phyloP scores from a whole-genome alignment of 2,329 filamentous ascomycete species.

The Claviceps pusilla region DNA sequence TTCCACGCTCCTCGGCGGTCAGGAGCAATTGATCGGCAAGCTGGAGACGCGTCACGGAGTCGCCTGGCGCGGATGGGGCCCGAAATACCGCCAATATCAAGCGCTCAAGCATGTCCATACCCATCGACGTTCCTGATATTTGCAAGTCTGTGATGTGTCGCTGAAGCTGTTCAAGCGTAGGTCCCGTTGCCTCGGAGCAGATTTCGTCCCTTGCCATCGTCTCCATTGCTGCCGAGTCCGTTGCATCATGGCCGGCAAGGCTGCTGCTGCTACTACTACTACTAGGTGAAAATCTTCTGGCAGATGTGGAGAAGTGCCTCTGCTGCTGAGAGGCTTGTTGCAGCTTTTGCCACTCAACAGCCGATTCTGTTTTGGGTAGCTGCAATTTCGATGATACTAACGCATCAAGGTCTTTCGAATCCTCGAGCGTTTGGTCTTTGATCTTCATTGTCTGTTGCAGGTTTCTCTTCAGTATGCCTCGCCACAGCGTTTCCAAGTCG shows the following conservation, averaged over 20 bases:
- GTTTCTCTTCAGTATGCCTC: conserved; percentile 22
- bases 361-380: conserved; percentile 15
- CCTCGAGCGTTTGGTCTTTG: conserved; percentile 12
- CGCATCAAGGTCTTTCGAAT: conserved; percentile 15
- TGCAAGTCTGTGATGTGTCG: conserved; percentile 25
- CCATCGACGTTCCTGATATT: conserved; percentile 21
- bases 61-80: conserved; percentile 8
- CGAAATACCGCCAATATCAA: conserved; percentile 26
- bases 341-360: conserved; percentile 21
- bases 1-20: conserved; percentile 30
- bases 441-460: conserved; percentile 17
- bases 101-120: conserved; percentile 19
- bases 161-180: conserved; percentile 11
- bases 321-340: conserved; percentile 20
- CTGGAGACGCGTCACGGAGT: conserved; percentile 17
- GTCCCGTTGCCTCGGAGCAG: not conserved
- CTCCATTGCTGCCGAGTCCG: not conserved
- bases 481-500: conserved; percentile 39
- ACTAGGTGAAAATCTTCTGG: conserved; percentile 11
- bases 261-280: not conserved
- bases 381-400: conserved; percentile 20
- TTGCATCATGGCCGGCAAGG: not conserved
- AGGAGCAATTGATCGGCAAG: conserved; percentile 29
- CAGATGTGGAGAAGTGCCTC: conserved; percentile 20
- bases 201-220: not conserved